phyloP scores from a whole-genome alignment of 2,329 filamentous ascomycete species.

The Elsinoe perseae region DNA sequence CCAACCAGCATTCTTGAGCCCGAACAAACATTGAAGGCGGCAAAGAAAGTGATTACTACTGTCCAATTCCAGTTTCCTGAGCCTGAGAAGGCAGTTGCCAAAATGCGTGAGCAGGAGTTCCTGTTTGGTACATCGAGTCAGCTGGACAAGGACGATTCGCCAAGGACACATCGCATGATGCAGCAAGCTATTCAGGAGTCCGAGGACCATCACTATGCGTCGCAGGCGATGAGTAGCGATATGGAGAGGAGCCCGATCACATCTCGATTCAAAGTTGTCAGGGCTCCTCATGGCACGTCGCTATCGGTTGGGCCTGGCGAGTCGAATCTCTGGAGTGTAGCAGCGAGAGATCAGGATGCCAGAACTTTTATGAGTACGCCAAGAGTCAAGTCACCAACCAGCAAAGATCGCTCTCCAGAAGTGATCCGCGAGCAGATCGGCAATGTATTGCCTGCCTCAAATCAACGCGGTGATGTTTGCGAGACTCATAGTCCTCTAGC shows the following conservation, averaged over 20 bases:
- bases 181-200: conserved; percentile 56
- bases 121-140: conserved; percentile 84
- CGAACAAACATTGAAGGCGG: conserved; percentile 31
- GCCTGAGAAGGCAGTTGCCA: conserved; percentile 46
- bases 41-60: conserved; percentile 20
- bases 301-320: conserved; percentile 26
- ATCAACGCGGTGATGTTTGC: not conserved
- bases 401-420: not conserved
- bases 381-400: not conserved
- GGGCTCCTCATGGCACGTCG: conserved; percentile 25
- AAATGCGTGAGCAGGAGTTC: conserved; percentile 63
- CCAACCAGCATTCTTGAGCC: not conserved
- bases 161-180: conserved; percentile 55
- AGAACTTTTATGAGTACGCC: conserved; percentile 17
- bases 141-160: conserved; percentile 64
- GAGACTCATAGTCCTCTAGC: not conserved
- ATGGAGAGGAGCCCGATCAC: conserved; percentile 7
- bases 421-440: not conserved
- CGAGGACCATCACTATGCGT: conserved; percentile 35
- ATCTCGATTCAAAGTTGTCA: conserved; percentile 20
- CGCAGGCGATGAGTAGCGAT: conserved; percentile 22
- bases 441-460: not conserved
- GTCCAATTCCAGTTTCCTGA: conserved; percentile 18
- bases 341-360: conserved; percentile 58
- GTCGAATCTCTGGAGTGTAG: conserved; percentile 60